These are phyloP conservation scores for Tetramitus jugosus DNA, from an alignment of 208 protist genomes.

Conservation along the genomic window DNA sequence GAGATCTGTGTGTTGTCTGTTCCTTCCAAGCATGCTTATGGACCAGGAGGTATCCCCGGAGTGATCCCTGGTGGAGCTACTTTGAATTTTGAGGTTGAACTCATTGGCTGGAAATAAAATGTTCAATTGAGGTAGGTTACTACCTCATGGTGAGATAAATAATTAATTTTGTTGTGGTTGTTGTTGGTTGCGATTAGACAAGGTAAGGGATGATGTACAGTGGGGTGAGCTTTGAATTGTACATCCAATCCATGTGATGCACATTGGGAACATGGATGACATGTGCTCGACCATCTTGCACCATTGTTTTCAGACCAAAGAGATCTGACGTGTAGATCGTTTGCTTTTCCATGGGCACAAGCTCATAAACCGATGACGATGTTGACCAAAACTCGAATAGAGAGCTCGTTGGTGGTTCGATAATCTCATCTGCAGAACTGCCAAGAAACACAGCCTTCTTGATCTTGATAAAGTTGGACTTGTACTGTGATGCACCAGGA, in stretches of 20 bases:
- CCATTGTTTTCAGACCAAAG: background rate
- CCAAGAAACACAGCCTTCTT: no score
- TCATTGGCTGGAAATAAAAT: background rate
- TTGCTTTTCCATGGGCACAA: background rate
- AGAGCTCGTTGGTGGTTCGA: background rate
- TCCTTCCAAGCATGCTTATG: background rate
- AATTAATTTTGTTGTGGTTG: no score
- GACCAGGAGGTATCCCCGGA: background rate
- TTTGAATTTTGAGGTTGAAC: conserved; percentile 9
- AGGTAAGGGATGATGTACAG: background rate
- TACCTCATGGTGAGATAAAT: no score
- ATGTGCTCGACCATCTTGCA: background rate
- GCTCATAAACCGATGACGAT: background rate
- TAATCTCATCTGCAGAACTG: no score
- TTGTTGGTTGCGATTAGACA: no score
- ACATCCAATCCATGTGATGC: background rate
- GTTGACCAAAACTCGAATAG: background rate
- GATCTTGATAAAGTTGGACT: no score
- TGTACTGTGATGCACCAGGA: no score
- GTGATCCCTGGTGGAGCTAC: background rate
- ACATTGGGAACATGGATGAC: background rate
- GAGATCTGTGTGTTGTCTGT: background rate
- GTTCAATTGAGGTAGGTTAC: background rate
- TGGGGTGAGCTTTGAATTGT: background rate
- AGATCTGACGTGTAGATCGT: background rate